Percentiles rank a stretch among this genome's conserved stretches.
Conservation (phyloP, 2,329 filamentous ascomycete species). For the Gliomastix tumulicola region DNA sequence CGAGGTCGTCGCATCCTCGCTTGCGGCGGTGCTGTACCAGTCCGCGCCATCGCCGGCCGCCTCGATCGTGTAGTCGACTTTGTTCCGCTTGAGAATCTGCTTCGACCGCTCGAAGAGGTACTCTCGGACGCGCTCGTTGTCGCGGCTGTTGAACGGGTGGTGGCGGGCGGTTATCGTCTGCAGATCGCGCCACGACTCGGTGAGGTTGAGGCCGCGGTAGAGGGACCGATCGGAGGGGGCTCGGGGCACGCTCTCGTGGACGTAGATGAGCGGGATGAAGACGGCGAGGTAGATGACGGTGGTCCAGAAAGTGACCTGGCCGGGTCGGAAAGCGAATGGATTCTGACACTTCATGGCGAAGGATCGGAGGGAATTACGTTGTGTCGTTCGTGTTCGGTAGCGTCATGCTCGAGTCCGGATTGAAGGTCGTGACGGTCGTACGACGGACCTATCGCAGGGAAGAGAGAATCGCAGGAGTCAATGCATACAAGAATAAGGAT, state of each 20-base stretch:
- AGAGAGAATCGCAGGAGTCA: too few relatives aligned
- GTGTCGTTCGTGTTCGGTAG: not conserved
- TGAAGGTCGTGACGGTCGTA: too few relatives aligned
- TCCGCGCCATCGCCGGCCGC: constrained; percentile 17
- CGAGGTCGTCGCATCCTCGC: not conserved
- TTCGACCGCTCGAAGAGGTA: constrained; percentile 69
- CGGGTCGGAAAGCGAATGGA: constrained; percentile 70
- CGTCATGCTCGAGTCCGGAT: constrained; percentile 1
- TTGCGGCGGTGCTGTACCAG: constrained; percentile 13
- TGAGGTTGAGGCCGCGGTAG: constrained; percentile 60
- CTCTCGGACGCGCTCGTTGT: constrained; percentile 72
- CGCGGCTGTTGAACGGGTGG: constrained; percentile 82
- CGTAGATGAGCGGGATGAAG: constrained; percentile 61
- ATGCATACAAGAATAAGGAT: too few relatives aligned
- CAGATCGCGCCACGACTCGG: constrained; percentile 81
- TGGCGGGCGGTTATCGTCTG: constrained; percentile 66
- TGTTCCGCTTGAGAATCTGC: constrained; percentile 60
- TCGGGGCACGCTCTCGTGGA: constrained; percentile 70
- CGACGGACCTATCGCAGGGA: too few relatives aligned
- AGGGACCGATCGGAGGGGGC: constrained; percentile 45
- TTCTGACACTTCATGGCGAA: constrained; percentile 30
- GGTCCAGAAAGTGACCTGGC: constrained; percentile 75
- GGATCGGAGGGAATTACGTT: not conserved
- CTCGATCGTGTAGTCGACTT: constrained; percentile 37
- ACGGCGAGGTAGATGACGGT: constrained; percentile 72